Conservation (phyloP, 495 filamentous ascomycete genomes). For the Xylaria scruposa region DNA sequence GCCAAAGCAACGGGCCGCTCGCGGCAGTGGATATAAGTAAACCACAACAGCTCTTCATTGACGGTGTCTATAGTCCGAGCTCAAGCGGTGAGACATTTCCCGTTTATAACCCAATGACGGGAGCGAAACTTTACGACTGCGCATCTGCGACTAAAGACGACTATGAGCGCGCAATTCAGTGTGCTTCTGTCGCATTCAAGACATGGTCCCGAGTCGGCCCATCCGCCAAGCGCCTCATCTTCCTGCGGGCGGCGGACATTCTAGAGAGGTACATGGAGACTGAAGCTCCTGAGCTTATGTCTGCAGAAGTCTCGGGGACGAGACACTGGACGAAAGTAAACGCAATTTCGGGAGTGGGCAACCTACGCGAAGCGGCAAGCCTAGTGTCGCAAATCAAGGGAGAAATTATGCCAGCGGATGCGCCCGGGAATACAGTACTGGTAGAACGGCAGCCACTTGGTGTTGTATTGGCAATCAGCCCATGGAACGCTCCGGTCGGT, state of each 20-base stretch:
- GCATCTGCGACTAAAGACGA: conserved; percentile 65
- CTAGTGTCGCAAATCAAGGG: conserved; percentile 50
- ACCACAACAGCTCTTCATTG: conserved; percentile 63
- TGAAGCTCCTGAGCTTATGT: conserved; percentile 62
- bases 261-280: conserved; percentile 63
- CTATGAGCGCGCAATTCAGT: conserved; percentile 62
- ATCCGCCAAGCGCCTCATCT: conserved; percentile 64
- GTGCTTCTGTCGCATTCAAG: conserved; percentile 67
- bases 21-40: conserved; percentile 18
- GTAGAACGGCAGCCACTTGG: conserved; percentile 41
- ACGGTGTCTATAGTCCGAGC: conserved; percentile 62
- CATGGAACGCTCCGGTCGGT: conserved; percentile 46
- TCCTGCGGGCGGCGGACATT: conserved; percentile 71
- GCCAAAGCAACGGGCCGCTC: background rate
- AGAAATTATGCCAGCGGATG: conserved; percentile 42
- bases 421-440: conserved; percentile 40
- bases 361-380: conserved; percentile 69
- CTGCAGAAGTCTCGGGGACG: conserved; percentile 50
- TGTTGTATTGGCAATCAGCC: conserved; percentile 46
- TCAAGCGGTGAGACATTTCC: conserved; percentile 62
- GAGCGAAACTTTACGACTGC: conserved; percentile 60
- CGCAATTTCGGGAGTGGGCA: conserved; percentile 55
- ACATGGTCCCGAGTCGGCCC: conserved; percentile 68
- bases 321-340: conserved; percentile 55
- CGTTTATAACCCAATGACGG: conserved; percentile 65